phyloP scores from a whole-genome alignment of 805 yeast genomes.

The Starmerella bacillaris region DNA sequence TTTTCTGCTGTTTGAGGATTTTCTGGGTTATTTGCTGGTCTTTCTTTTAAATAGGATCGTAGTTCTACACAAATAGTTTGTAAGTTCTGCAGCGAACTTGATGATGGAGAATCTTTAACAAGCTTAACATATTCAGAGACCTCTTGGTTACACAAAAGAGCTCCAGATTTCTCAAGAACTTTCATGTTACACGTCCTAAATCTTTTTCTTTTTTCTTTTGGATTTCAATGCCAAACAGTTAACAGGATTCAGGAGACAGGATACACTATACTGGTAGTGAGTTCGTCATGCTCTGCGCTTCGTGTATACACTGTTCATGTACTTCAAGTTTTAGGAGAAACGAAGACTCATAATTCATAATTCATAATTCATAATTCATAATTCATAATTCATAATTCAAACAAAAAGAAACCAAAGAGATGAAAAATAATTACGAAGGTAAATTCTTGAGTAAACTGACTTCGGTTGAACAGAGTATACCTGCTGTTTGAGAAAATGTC shows the following conservation, averaged over 20 bases:
- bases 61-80: constrained; percentile 24
- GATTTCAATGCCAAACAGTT: not conserved
- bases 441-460: too few species aligned
- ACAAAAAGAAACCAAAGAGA: too few species aligned
- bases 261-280: not conserved
- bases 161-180: constrained; percentile 35
- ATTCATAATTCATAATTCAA: too few species aligned
- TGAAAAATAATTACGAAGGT: too few species aligned
- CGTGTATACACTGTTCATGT: too few species aligned
- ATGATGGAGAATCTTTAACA: constrained; percentile 24
- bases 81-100: constrained; percentile 16
- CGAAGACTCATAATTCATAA: too few species aligned
- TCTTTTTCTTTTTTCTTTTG: not conserved
- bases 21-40: constrained; percentile 25
- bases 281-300: too few species aligned
- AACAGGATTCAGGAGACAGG: not conserved
- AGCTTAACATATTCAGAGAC: constrained; percentile 38
- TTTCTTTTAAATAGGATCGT: constrained; percentile 25
- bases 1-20: constrained; percentile 22
- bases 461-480: too few species aligned
- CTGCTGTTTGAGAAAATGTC: too few species aligned
- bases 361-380: too few species aligned
- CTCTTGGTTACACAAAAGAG: constrained; percentile 47
- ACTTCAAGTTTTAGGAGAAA: too few species aligned
- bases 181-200: too few species aligned